These are phyloP conservation scores for Phialemoniopsis sp. DNA, from an alignment of 2,329 filamentous ascomycete genomes.

Conservation along the genomic window DNA sequence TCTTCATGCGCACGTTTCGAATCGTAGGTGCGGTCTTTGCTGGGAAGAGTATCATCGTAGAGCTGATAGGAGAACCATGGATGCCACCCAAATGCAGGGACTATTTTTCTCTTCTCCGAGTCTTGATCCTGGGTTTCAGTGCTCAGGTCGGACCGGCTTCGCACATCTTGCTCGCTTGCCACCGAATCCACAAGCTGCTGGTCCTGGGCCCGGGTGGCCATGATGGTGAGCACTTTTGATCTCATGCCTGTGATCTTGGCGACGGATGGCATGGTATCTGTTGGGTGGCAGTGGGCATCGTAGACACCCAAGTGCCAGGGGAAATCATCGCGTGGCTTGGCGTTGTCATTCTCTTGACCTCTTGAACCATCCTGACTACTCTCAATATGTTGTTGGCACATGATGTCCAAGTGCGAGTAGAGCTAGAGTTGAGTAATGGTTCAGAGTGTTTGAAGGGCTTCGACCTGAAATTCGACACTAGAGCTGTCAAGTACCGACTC, in stretches of 20 bases:
- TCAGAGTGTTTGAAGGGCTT: no score
- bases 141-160: conserved; percentile 15
- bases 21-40: conserved; percentile 30
- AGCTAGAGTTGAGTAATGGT: no score
- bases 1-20: conserved; percentile 14
- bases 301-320: conserved; percentile 67
- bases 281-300: conserved; percentile 83
- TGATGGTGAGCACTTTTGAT: conserved; percentile 63
- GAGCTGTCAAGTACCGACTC: no score
- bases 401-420: not conserved
- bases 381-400: not conserved
- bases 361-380: no score
- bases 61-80: conserved; percentile 82
- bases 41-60: conserved; percentile 49
- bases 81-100: conserved; percentile 84
- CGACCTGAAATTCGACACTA: no score
- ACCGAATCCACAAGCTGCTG: conserved; percentile 66
- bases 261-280: conserved; percentile 66
- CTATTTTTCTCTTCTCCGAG: conserved; percentile 17
- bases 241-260: conserved; percentile 59
- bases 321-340: conserved; percentile 30
- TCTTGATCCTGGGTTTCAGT: conserved; percentile 8
- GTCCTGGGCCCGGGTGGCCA: conserved; percentile 74
- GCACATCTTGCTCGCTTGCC: conserved; percentile 50
- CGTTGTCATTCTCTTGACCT: conserved; percentile 3